Base-by-base conservation (phyloP, 345 rosid genomes). In the Fremontodendron californicum region DNA sequence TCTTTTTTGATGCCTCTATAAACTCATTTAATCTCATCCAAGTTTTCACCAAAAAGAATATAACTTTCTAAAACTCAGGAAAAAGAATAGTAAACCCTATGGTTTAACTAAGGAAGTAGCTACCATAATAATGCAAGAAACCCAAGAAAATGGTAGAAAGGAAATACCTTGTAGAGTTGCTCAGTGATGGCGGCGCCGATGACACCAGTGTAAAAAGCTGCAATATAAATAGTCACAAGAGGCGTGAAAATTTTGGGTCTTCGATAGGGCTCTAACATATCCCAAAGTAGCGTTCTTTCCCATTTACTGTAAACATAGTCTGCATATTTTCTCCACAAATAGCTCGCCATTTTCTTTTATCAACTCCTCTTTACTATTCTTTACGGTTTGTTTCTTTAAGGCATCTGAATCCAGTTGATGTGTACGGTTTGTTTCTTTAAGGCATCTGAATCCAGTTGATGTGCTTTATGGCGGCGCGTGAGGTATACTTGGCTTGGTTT, bases 121-220 rank as follows among this genome's bases (percentile, higher is more conserved):
- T 1, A 18, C 16, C 18, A 25, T 13, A 2, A n/a, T 0, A 42
- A 60, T 21, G 63, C 43, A 9, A 31, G 9, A 33, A 31, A 64
- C 1, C 12, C 3, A 62, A 3, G 33, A 63, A 73, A 63, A 65
- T 37, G 37, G 29, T 8, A 10, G 55, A 25, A 63, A 66, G 48
- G 31, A 25, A 52, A 25, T 7, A 93, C 97, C 89, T 96, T 91
- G 89, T 96, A 86, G 72, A 89, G 88, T 78, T 96, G 99, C 87
- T 96, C 99, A 1, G 93, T 90, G 79, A 92, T 64, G 71, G 98
- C 97, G 21, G 98, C 86, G 11, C 91, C 96, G 21, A 90, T 42
- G 33, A 96, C 98, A 3, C 97, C 97, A 3, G 99, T 93, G 86
- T 96, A 96, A 81, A 96, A 96, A 74, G 96, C 99, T 35, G 94